Base-by-base conservation (phyloP, 352 stramenopile genomes). In the Pythium rishiriense region DNA sequence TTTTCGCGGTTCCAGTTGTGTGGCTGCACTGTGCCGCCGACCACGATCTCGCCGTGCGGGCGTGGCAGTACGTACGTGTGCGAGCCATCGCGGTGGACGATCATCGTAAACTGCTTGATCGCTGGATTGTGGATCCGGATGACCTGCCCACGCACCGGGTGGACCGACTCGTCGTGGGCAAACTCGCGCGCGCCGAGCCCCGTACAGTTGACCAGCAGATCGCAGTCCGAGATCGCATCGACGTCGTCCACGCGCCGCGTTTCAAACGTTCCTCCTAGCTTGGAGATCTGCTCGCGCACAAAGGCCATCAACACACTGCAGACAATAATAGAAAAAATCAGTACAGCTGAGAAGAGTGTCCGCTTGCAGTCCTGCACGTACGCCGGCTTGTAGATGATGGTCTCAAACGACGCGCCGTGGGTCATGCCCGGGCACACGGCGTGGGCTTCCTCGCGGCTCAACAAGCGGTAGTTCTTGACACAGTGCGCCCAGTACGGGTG, bases 31-130 rank as follows among this genome's bases (percentile, higher is more conserved):
- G 82, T 91, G 39, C 82, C 82, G 19, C 82, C 82, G 11, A 91
- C 56, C 25, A 90, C 74, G 41, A 91, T 70, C 43, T 91, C 80
- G 28, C 80, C 80, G 14, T 72, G 50, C 0, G 82, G 80, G 3
- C 82, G 80, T 3, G 80, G 82, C 39, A 91, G 76, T 37, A 91
- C 79, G 69, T 90, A 91, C 62, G 82, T 87, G 68, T 89, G 81
- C 9, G 70, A 63, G 26, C 68, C 70, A 41, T 87, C 66, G 4
- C 45, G 41, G 52, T 80, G 64, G 25, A 89, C 70, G 39, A 73
- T 66, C 46, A 84, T 82, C 56, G 62, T 63, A 53, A 84, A 87
- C 43, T 76, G 68, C 62, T 67, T 76, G 53, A 91, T 76, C 17
- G 56, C 67, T 2, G 76, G 76, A 57, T 91, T 85, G 58, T 73